Conservation (phyloP, 2,329 filamentous ascomycete genomes). For the Aspergillus floridensis region DNA sequence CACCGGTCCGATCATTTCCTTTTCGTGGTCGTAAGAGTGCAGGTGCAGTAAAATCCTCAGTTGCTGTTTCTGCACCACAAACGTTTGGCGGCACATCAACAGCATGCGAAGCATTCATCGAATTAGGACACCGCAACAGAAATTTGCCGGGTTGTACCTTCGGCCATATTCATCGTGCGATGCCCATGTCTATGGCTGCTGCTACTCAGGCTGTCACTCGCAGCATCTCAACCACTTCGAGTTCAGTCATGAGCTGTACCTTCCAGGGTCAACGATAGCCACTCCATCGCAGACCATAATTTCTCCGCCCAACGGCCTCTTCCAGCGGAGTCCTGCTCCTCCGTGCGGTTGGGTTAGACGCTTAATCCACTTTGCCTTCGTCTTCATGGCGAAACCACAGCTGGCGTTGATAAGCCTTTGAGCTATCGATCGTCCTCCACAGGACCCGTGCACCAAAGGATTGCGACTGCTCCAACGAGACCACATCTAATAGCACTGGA, state of each 20-base stretch:
- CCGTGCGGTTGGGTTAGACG: background rate
- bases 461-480: too few relatives aligned
- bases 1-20: background rate
- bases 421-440: background rate
- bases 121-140: background rate
- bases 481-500: too few relatives aligned
- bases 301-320: background rate
- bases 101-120: background rate
- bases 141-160: background rate
- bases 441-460: background rate
- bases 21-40: background rate
- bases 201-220: too few relatives aligned
- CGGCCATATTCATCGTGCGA: background rate
- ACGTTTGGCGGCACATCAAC: background rate
- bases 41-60: background rate
- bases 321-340: background rate
- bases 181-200: too few relatives aligned
- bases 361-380: background rate
- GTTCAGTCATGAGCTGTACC: background rate
- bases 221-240: too few relatives aligned
- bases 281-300: background rate
- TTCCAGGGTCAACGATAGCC: background rate
- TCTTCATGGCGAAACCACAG: background rate
- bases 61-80: too few relatives aligned
- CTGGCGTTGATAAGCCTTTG: background rate